Evolutionary conservation across 176 grass and related monocot genomes (phyloP).

Genomic region (Lolium rigidum): DNA sequence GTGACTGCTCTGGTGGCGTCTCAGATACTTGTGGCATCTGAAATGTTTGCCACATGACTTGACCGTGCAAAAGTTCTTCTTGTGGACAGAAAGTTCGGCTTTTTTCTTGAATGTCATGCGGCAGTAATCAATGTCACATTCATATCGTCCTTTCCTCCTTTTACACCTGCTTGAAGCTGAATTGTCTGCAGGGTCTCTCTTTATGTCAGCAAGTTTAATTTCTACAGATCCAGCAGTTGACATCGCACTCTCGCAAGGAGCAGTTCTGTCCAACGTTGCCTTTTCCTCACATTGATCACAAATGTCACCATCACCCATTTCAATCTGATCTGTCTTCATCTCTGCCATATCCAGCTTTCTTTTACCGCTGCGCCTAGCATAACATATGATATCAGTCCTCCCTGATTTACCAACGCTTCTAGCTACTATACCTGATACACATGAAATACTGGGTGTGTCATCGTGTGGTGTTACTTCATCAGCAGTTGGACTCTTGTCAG

Average conservation of each 20-base stretch:
- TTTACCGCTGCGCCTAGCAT: conserved; percentile 72
- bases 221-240: conserved; percentile 50
- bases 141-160: conserved; percentile 47
- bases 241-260: conserved; percentile 46
- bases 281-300: conserved; percentile 34
- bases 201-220: conserved; percentile 52
- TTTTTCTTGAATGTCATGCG: conserved; percentile 56
- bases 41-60: conserved; percentile 66
- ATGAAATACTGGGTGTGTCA: conserved; percentile 41
- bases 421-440: conserved; percentile 34
- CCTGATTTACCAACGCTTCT: conserved; percentile 51
- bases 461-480: conserved; percentile 16
- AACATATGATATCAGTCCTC: conserved; percentile 73
- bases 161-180: conserved; percentile 47
- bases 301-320: conserved; percentile 37
- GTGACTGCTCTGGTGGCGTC: conserved; percentile 69
- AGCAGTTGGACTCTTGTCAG: conserved; percentile 4
- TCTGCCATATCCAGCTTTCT: conserved; percentile 48
- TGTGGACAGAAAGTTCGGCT: conserved; percentile 69
- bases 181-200: conserved; percentile 49
- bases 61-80: conserved; percentile 65
- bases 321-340: conserved; percentile 28
- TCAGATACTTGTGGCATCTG: conserved; percentile 69
- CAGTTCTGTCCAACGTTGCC: conserved; percentile 28
- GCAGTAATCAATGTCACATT: conserved; percentile 62